Evolutionary conservation across 2,329 filamentous ascomycete species (phyloP).

Genomic region (Fusarium brevicatenulatum): DNA sequence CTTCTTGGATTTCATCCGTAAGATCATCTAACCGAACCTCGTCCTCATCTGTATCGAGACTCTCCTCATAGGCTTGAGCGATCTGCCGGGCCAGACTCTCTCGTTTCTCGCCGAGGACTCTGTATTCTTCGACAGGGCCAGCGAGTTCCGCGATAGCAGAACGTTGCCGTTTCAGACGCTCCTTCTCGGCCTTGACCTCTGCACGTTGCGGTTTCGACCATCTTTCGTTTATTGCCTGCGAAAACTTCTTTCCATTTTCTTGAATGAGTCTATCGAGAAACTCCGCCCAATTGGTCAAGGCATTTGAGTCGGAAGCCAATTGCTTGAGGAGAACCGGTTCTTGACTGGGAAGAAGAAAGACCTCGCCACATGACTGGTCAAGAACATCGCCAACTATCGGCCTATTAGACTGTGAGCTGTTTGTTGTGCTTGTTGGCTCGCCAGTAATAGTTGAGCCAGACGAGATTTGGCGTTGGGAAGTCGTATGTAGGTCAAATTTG

Average conservation of each 20-base stretch:
- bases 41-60: slow-evolving; percentile 62
- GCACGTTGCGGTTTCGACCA: slow-evolving; percentile 58
- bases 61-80: slow-evolving; percentile 61
- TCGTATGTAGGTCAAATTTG: slow-evolving; percentile 1
- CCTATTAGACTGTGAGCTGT: slow-evolving; percentile 20
- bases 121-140: slow-evolving; percentile 55
- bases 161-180: slow-evolving; percentile 58
- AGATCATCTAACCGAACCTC: slow-evolving; percentile 62
- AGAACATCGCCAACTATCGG: slow-evolving; percentile 6
- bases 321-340: slow-evolving; percentile 42
- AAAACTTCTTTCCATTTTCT: slow-evolving; percentile 61
- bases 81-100: slow-evolving; percentile 60
- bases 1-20: slow-evolving; percentile 55
- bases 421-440: not conserved
- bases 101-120: slow-evolving; percentile 54
- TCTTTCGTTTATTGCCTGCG: slow-evolving; percentile 58
- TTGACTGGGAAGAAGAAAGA: slow-evolving; percentile 2
- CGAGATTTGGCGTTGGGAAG: slow-evolving; percentile 23
- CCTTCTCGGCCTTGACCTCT: slow-evolving; percentile 61
- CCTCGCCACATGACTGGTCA: not conserved
- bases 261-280: slow-evolving; percentile 55
- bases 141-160: slow-evolving; percentile 55
- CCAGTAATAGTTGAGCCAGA: slow-evolving; percentile 14
- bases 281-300: slow-evolving; percentile 51
- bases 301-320: slow-evolving; percentile 45